A percentile compares a stretch with the other conserved stretches of the same genome.
Conservation (phyloP, 2,329 filamentous ascomycete genomes). For the Fonsecaea pedrosoi region DNA sequence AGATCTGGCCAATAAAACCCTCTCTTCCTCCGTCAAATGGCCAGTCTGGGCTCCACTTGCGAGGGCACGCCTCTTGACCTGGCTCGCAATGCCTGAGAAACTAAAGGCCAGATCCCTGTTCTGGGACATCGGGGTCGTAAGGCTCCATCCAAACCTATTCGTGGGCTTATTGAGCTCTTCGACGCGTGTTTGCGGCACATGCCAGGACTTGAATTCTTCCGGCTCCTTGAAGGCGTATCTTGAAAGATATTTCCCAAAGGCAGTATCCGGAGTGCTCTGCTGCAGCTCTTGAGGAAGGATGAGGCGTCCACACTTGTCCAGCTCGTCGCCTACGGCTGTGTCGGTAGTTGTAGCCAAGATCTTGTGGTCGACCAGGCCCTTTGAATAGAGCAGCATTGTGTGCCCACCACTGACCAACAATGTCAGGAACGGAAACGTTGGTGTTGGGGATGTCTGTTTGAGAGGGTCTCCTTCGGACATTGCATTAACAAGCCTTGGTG, state of each 20-base stretch:
- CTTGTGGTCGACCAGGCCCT: constrained; percentile 69
- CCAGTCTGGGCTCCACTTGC: constrained; percentile 44
- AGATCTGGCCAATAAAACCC: constrained; percentile 72
- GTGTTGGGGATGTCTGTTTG: constrained; percentile 42
- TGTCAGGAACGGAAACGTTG: constrained; percentile 82
- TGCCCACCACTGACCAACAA: constrained; percentile 92
- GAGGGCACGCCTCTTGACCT: constrained; percentile 60
- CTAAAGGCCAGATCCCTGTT: constrained; percentile 69
- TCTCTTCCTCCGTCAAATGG: constrained; percentile 59
- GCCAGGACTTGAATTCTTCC: constrained; percentile 58
- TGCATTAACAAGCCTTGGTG: constrained; percentile 76
- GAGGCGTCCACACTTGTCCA: constrained; percentile 84
- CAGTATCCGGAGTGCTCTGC: constrained; percentile 64
- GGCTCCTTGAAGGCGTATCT: constrained; percentile 72
- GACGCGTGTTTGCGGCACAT: constrained; percentile 58
- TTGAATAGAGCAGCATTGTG: constrained; percentile 81
- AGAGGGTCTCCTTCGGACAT: constrained; percentile 50
- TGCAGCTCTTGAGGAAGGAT: constrained; percentile 71
- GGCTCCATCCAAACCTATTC: constrained; percentile 67
- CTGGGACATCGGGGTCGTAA: constrained; percentile 72
- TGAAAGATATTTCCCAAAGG: constrained; percentile 83
- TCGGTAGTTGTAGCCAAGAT: constrained; percentile 77
- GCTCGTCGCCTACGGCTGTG: constrained; percentile 84
- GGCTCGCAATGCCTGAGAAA: constrained; percentile 74
- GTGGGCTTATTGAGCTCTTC: constrained; percentile 60